Conservation (phyloP, 2,329 filamentous ascomycete genomes). For the Colletotrichum lindemuthianum region DNA sequence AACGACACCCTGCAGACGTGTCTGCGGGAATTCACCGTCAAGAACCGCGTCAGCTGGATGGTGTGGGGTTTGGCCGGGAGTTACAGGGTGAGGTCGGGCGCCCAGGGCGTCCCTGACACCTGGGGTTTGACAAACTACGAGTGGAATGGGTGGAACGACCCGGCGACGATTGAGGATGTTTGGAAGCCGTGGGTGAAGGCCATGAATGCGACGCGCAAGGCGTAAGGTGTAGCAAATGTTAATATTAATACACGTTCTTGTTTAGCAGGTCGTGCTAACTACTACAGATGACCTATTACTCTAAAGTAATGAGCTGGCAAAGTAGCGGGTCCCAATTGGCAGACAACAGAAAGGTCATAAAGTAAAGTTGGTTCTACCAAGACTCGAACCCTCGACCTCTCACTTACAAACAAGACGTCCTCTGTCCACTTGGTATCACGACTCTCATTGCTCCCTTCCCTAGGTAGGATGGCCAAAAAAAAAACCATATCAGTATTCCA, state of each 20-base stretch:
- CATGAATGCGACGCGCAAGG: constrained; percentile 52
- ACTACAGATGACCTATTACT: no score
- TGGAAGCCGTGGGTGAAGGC: constrained; percentile 61
- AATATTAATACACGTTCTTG: not conserved
- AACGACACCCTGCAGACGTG: constrained; percentile 53
- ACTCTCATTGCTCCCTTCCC: not conserved
- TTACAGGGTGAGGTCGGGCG: constrained; percentile 58
- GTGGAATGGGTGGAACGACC: constrained; percentile 58
- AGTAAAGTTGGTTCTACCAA: not conserved
- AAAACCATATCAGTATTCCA: not conserved
- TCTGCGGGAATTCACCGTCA: constrained; percentile 54
- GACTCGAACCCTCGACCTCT: constrained; percentile 3
- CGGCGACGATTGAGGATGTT: constrained; percentile 55
- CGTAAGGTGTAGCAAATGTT: constrained; percentile 31
- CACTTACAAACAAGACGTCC: not conserved
- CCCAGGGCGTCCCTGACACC: constrained; percentile 56
- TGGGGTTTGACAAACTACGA: constrained; percentile 59
- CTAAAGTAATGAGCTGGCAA: no score
- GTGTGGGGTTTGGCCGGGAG: constrained; percentile 61
- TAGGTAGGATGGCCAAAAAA: not conserved
- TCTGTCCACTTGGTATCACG: no score
- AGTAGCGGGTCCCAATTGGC: not conserved
- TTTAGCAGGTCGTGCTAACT: not conserved
- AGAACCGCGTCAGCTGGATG: constrained; percentile 58
- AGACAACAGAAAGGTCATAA: not conserved